Conservation (phyloP, 345 rosid species). For the Corchorus capsularis region DNA sequence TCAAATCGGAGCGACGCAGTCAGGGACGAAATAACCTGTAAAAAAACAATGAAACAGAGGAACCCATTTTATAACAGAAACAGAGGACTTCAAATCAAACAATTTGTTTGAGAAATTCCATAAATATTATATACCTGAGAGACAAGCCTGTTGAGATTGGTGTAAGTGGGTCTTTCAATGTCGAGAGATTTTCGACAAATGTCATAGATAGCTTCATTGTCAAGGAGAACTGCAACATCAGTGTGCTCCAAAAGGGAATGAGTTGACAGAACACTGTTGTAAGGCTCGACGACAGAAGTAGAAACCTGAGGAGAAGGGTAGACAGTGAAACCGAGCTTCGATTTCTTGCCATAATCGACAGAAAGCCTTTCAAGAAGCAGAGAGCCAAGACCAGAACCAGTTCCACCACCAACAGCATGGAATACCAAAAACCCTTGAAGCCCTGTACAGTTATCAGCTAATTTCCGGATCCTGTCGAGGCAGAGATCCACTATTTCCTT, state of each 20-base stretch:
- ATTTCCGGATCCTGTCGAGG: constrained; percentile 44
- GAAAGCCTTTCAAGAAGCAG: constrained; percentile 42
- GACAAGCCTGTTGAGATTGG: constrained; percentile 33
- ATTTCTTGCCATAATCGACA: constrained; percentile 44
- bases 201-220: constrained; percentile 36
- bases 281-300: constrained; percentile 37
- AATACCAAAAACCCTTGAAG: constrained; percentile 49
- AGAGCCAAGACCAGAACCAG: constrained; percentile 49
- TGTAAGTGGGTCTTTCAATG: constrained; percentile 35
- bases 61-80: too few relatives aligned
- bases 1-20: constrained; percentile 75
- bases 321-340: constrained; percentile 44
- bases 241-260: constrained; percentile 30
- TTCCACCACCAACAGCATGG: constrained; percentile 49
- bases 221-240: constrained; percentile 31
- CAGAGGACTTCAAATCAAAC: background rate
- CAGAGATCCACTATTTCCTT: constrained; percentile 47
- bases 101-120: background rate
- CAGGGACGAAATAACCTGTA: constrained; percentile 68
- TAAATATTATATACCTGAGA: constrained; percentile 21
- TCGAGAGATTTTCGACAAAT: constrained; percentile 35
- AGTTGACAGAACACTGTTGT: constrained; percentile 33
- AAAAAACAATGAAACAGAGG: background rate
- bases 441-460: constrained; percentile 50
- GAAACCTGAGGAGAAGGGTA: constrained; percentile 48